Base-by-base conservation (phyloP, 805 yeast genomes). In the Kodamaea kakaduensis region DNA sequence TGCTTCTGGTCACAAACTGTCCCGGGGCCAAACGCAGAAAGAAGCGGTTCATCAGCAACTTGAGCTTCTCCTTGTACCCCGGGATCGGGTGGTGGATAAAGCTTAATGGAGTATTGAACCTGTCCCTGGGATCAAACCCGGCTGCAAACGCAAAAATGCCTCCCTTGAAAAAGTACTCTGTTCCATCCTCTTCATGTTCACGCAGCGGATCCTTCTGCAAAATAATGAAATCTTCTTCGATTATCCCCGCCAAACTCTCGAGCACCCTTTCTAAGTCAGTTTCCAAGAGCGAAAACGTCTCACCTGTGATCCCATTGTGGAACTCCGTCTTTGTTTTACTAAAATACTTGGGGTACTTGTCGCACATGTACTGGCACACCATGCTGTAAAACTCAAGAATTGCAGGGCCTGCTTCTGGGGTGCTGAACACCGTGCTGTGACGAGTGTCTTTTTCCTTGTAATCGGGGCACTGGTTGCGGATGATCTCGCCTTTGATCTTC, bases 81-180 rank as follows among this genome's bases (percentile, higher is more conserved):
- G 73, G 73, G 21, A 67, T 54, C 3, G 71, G 73, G 17, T 51
- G 63, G 39, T 67, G 73, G 13, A 67, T 51, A 25, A 51, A 48
- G 7, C 65, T 52, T 22, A 67, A 50, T 1, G 71, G 71, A 18
- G 45, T 54, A 37, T 65, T 55, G 45, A 67, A 58, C 12, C 65
- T 50, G 31, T 61, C 64, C 9, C 19, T 21, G 1, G 73, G 73
- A 34, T 64, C 54, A 36, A 67, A 67, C 0, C 73, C 73, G 15
- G 69, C 69, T 1, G 73, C 70, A 51, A 67, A 67, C 5, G 67
- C 71, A 52, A 66, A 67, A 1, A 67, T 51, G 0, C 71, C 71
- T 1, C 59, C 71, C 41, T 66, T 67, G 57, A 64, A 65, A 40
- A 44, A 59, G 43, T 65, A 65, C 44, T 67, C 73, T 2, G 52